A percentile compares a stretch with the other conserved stretches of the same genome.
Conservation (phyloP, 768 basidiomycete genomes). For the Leccinum longicurvipes region DNA sequence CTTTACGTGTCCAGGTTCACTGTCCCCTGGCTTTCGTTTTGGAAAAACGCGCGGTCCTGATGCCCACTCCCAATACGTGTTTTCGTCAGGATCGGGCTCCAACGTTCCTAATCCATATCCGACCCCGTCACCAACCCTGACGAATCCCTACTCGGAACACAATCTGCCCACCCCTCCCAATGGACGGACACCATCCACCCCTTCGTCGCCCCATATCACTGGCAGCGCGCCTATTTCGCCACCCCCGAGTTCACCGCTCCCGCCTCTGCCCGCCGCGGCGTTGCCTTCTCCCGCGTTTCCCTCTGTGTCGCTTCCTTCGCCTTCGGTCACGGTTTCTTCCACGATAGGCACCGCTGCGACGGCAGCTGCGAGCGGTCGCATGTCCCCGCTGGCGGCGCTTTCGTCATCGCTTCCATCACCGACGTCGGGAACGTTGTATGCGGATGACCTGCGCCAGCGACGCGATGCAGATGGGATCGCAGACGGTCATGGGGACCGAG, state of each 20-base stretch:
- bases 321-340: neutral
- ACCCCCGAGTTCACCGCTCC: slow-evolving; percentile 22
- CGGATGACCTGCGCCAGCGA: neutral
- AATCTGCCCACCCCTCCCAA: slow-evolving; percentile 1
- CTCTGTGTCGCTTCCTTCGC: neutral
- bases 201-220: neutral
- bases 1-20: slow-evolving; percentile 12
- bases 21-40: slow-evolving; percentile 23
- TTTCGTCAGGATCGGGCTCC: slow-evolving; percentile 12
- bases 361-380: slow-evolving; percentile 13
- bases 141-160: neutral
- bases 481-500: neutral
- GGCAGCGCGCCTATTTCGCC: slow-evolving; percentile 18
- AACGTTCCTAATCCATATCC: slow-evolving; percentile 2
- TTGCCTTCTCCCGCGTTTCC: slow-evolving; percentile 16
- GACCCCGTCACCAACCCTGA: neutral
- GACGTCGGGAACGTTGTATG: neutral
- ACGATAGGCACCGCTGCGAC: slow-evolving; percentile 6
- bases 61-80: slow-evolving; percentile 17
- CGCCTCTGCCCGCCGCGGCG: slow-evolving; percentile 16
- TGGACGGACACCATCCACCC: slow-evolving; percentile 6
- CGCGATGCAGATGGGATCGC: neutral
- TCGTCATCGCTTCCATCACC: slow-evolving; percentile 10
- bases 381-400: slow-evolving; percentile 14
- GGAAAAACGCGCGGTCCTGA: neutral